These are phyloP conservation scores for Ganoderma lucidum DNA, from an alignment of 1,284 basidiomycete species.

Conservation along the genomic window DNA sequence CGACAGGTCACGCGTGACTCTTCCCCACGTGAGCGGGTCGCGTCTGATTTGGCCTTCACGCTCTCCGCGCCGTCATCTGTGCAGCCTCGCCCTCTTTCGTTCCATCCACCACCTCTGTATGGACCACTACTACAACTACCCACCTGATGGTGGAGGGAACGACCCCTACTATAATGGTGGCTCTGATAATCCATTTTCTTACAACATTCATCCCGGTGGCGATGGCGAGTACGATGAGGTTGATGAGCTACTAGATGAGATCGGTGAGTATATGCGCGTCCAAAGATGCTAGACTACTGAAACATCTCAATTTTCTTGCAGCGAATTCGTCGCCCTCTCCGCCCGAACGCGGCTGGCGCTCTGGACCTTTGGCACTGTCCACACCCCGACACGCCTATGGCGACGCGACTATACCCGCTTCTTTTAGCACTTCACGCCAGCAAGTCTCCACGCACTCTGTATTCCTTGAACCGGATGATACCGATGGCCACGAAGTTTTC, in stretches of 20 bases:
- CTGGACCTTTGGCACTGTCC: constrained; percentile 1
- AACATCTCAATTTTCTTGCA: constrained; percentile 18
- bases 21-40: constrained; percentile 27
- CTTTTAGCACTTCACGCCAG: background rate
- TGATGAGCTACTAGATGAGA: constrained; percentile 41
- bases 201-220: background rate
- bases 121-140: constrained; percentile 3
- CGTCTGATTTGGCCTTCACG: constrained; percentile 4
- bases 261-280: constrained; percentile 60
- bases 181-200: constrained; percentile 4
- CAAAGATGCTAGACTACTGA: background rate
- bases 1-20: constrained; percentile 35
- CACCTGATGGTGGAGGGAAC: background rate
- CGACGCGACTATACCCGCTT: background rate
- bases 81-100: background rate
- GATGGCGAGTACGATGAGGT: constrained; percentile 23
- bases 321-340: constrained; percentile 54
- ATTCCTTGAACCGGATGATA: background rate
- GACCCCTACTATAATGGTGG: background rate
- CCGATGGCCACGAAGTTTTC: background rate
- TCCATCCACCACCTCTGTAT: background rate
- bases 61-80: background rate
- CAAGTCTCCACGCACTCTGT: background rate
- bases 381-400: background rate
- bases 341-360: constrained; percentile 30